Conservation (phyloP, 768 basidiomycete species). For the Suillus paluster region DNA sequence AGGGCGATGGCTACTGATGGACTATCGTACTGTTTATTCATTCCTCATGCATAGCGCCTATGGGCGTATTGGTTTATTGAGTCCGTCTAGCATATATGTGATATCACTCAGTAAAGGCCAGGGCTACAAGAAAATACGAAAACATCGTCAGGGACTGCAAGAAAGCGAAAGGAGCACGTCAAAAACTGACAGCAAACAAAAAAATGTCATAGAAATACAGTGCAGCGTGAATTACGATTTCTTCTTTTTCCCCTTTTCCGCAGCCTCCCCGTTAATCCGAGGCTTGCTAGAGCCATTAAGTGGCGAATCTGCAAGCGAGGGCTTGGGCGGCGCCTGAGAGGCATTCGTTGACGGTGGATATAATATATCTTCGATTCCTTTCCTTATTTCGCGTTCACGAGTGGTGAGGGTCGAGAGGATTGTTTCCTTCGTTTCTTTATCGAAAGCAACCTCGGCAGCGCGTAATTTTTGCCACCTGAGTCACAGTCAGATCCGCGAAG, state of each 20-base stretch:
- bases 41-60: slow-evolving; percentile 7
- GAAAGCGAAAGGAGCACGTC: slow-evolving; percentile 21
- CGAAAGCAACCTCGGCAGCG: slow-evolving; percentile 69
- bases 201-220: slow-evolving; percentile 31
- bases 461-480: slow-evolving; percentile 82
- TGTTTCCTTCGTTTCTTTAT: slow-evolving; percentile 76
- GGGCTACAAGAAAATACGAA: slow-evolving; percentile 20
- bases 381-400: slow-evolving; percentile 78
- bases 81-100: slow-evolving; percentile 9
- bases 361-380: slow-evolving; percentile 73
- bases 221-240: slow-evolving; percentile 38
- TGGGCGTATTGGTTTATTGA: slow-evolving; percentile 7
- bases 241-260: slow-evolving; percentile 65
- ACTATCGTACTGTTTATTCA: slow-evolving; percentile 19
- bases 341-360: slow-evolving; percentile 49
- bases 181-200: slow-evolving; percentile 18
- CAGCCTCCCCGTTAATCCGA: slow-evolving; percentile 46
- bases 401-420: slow-evolving; percentile 68
- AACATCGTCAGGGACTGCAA: slow-evolving; percentile 11
- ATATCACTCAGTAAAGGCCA: slow-evolving; percentile 12
- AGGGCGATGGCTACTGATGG: slow-evolving; percentile 89
- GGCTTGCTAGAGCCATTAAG: slow-evolving; percentile 52
- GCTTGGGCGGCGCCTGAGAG: slow-evolving; percentile 37
- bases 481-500: slow-evolving; percentile 13
- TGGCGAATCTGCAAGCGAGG: slow-evolving; percentile 41